Evolutionary conservation across 2,329 filamentous ascomycete species (phyloP).

Genomic region (Alternaria dauci): DNA sequence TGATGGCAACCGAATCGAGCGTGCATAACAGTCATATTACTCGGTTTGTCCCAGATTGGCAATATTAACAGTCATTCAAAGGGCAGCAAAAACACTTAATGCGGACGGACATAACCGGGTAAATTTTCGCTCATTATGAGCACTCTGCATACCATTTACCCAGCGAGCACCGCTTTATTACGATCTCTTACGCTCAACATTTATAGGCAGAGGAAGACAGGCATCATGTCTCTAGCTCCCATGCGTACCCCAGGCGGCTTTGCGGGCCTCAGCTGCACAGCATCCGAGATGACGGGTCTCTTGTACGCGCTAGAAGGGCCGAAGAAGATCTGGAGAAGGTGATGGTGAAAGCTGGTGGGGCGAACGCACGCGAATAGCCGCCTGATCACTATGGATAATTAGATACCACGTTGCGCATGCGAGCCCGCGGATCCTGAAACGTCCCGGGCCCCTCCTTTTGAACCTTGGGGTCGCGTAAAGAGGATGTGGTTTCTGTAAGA

Average conservation of each 20-base stretch:
- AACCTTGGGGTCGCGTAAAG: slow-evolving; percentile 3
- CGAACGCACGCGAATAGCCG: slow-evolving; percentile 16
- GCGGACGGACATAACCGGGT: slow-evolving; percentile 3
- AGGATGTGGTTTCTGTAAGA: slow-evolving; percentile 2
- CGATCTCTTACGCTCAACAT: slow-evolving; percentile 7
- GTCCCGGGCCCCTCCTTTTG: slow-evolving; percentile 6
- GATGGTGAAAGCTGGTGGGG: slow-evolving; percentile 16
- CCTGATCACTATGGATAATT: slow-evolving; percentile 23
- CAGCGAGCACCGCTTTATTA: background rate
- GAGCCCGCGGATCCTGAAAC: slow-evolving; percentile 10
- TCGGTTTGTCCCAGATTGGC: background rate
- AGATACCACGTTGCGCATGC: slow-evolving; percentile 23
- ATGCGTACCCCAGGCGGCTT: slow-evolving; percentile 16
- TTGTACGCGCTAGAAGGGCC: slow-evolving; percentile 30
- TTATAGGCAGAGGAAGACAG: slow-evolving; percentile 4
- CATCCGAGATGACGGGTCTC: slow-evolving; percentile 23
- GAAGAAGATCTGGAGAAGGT: slow-evolving; percentile 30
- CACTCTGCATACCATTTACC: background rate
- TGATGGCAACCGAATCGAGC: background rate
- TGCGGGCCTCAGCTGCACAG: slow-evolving; percentile 20
- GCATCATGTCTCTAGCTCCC: slow-evolving; percentile 13
- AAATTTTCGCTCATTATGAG: background rate
- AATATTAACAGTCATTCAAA: slow-evolving; percentile 16
- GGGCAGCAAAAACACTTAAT: slow-evolving; percentile 4
- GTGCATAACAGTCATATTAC: background rate